Percentiles rank a stretch among this genome's conserved stretches.
Conservation (phyloP, 495 filamentous ascomycete genomes). For the Tuber aestivum region DNA sequence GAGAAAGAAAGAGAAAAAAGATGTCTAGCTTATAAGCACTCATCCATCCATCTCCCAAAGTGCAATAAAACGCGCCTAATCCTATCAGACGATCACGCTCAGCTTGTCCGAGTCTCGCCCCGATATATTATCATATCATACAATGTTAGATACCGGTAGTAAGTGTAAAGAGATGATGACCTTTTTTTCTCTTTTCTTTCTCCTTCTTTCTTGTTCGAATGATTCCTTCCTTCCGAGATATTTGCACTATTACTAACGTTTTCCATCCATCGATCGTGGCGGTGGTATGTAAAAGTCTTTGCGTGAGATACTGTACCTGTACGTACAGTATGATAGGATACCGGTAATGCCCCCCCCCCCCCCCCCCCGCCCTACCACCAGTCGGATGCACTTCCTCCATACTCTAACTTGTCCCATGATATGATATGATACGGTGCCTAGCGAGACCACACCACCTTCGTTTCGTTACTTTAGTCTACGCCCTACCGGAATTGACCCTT, state of each 20-base stretch:
- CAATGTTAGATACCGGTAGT: too few species aligned
- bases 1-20: neutral
- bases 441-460: too few species aligned
- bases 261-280: too few species aligned
- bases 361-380: neutral
- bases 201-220: neutral
- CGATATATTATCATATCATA: neutral
- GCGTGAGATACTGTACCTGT: too few species aligned
- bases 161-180: neutral
- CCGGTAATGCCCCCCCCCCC: too few species aligned
- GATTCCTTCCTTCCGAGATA: neutral
- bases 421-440: too few species aligned
- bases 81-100: neutral
- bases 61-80: neutral
- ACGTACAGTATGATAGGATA: too few species aligned
- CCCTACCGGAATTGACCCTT: too few species aligned
- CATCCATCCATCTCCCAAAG: too few species aligned
- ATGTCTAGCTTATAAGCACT: neutral
- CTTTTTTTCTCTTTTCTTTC: neutral
- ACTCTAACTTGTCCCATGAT: too few species aligned
- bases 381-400: neutral
- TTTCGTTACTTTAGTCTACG: too few species aligned
- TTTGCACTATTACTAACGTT: neutral
- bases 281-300: too few species aligned
- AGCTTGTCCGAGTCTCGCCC: neutral